phyloP scores from a whole-genome alignment of 2,329 filamentous ascomycete genomes.

The Elsinoe necatrix region DNA sequence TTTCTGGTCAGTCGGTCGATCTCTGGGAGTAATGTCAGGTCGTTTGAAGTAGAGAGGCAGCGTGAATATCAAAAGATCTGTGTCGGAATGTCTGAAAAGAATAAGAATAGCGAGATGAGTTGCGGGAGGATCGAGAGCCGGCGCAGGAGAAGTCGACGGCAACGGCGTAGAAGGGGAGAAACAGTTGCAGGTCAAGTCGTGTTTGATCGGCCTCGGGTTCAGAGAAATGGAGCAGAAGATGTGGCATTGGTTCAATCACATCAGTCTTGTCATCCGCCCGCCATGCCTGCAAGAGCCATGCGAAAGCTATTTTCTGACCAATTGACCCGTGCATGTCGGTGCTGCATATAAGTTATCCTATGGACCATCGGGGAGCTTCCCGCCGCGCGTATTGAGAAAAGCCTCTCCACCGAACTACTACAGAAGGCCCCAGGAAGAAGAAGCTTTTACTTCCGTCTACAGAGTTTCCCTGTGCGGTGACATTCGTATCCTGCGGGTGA shows the following conservation, averaged over 20 bases:
- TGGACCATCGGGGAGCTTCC: not conserved
- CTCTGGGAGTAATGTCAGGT: not conserved
- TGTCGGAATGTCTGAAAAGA: not conserved
- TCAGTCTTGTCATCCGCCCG: not conserved
- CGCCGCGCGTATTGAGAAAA: not conserved
- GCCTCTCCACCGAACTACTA: not conserved
- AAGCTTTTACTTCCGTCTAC: not conserved
- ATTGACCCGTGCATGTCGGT: not conserved
- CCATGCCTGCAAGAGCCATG: not conserved
- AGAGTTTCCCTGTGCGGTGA: not conserved
- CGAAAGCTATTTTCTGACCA: conserved; percentile 1
- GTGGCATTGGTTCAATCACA: not conserved
- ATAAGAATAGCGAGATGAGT: conserved; percentile 4
- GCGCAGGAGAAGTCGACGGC: conserved; percentile 3
- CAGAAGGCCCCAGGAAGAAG: not conserved
- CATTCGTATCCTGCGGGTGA: not conserved
- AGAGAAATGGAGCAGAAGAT: not conserved
- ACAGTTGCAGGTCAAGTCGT: not conserved
- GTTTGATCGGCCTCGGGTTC: conserved; percentile 8
- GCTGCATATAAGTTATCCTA: not conserved
- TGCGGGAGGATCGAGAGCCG: conserved; percentile 6
- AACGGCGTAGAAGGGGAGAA: conserved; percentile 2
- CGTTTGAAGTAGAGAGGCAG: not conserved
- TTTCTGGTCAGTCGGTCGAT: not conserved
- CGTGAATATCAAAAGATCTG: not conserved